Evolutionary conservation across 2,329 filamentous ascomycete species (phyloP).

Genomic region (Stagonosporopsis vannaccii): DNA sequence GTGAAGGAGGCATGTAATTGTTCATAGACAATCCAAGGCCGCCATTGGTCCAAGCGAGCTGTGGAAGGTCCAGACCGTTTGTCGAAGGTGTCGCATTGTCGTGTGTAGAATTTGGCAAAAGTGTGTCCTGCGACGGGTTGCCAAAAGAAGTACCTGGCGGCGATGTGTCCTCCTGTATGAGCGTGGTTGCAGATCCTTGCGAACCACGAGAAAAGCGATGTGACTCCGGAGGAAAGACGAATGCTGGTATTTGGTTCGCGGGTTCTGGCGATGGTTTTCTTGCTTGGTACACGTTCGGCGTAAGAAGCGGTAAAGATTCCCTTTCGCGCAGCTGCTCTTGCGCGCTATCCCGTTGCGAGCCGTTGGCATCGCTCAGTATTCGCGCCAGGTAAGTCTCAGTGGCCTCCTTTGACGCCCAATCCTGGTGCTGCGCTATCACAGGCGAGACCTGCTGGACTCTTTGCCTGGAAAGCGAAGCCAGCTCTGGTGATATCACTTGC

Average conservation of each 20-base stretch:
- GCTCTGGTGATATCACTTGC: slow-evolving; percentile 47
- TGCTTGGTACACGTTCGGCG: slow-evolving; percentile 16
- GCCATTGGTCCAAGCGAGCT: slow-evolving; percentile 48
- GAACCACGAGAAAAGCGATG: slow-evolving; percentile 46
- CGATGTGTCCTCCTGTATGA: slow-evolving; percentile 43
- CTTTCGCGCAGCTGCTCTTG: slow-evolving; percentile 13
- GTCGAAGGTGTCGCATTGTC: slow-evolving; percentile 34
- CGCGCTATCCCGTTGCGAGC: slow-evolving; percentile 19
- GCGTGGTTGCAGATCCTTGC: slow-evolving; percentile 40
- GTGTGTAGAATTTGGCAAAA: slow-evolving; percentile 48
- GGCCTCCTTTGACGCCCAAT: slow-evolving; percentile 63
- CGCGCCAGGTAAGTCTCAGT: slow-evolving; percentile 64
- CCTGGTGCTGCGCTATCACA: slow-evolving; percentile 60
- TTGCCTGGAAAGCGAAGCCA: slow-evolving; percentile 49
- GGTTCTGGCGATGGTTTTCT: slow-evolving; percentile 26
- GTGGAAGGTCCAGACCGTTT: slow-evolving; percentile 42
- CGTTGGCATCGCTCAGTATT: slow-evolving; percentile 51
- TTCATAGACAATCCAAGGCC: slow-evolving; percentile 55
- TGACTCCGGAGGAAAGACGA: slow-evolving; percentile 47
- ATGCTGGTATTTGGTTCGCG: slow-evolving; percentile 44
- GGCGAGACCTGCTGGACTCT: slow-evolving; percentile 59
- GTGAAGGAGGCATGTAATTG: slow-evolving; percentile 36
- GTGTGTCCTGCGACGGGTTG: slow-evolving; percentile 36
- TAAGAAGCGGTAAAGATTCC: slow-evolving; percentile 8
- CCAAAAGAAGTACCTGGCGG: slow-evolving; percentile 44